A percentile compares a stretch with the other conserved stretches of the same genome.
Conservation (phyloP, 495 filamentous ascomycete genomes). For the Sordaria brevicollis region DNA sequence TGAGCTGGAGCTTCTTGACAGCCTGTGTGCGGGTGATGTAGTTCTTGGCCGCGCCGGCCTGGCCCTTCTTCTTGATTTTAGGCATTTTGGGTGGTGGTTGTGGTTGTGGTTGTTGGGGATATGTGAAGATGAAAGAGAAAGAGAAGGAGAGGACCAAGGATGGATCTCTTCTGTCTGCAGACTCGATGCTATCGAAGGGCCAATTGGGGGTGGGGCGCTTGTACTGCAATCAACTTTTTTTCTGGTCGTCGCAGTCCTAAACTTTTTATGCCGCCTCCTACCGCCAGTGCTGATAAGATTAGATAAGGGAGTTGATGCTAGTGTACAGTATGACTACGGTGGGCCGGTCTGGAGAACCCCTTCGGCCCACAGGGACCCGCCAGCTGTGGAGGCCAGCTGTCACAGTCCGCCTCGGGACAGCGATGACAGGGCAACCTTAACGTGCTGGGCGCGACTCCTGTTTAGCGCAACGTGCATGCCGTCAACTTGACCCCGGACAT, state of each 20-base stretch:
- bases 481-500: background rate
- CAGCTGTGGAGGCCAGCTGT: conserved; percentile 3
- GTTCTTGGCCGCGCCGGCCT: conserved; percentile 90
- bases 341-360: background rate
- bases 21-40: conserved; percentile 95
- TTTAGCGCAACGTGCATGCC: background rate
- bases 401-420: background rate
- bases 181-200: background rate
- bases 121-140: background rate
- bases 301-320: background rate
- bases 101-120: background rate
- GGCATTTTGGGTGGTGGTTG: conserved; percentile 46
- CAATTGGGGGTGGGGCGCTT: background rate
- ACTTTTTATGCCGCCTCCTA: conserved; percentile 19
- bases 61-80: conserved; percentile 91
- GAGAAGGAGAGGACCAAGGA: conserved; percentile 8
- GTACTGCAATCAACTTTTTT: background rate
- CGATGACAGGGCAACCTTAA: background rate
- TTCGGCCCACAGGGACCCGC: background rate
- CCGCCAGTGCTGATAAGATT: conserved; percentile 10
- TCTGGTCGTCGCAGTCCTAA: conserved; percentile 1
- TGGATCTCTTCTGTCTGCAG: background rate
- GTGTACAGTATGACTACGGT: no score
- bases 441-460: background rate
- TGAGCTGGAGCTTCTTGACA: conserved; percentile 94